A percentile compares a stretch with the other conserved stretches of the same genome.
Evolutionary conservation across 2,329 filamentous ascomycete species (phyloP).

Genomic region (Aphanocladium album): DNA sequence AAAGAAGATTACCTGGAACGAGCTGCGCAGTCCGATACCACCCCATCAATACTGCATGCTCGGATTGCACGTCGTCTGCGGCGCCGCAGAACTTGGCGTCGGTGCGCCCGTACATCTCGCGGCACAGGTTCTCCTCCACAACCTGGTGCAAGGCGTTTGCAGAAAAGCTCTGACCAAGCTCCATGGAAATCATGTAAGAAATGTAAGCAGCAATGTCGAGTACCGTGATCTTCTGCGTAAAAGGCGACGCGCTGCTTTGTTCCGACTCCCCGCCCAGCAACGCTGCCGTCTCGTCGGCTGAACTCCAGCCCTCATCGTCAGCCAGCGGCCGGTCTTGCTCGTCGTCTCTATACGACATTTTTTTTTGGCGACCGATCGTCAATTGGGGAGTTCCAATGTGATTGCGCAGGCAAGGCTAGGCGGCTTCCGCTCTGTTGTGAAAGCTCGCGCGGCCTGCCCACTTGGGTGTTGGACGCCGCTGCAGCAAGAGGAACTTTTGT

Average conservation of each 20-base stretch:
- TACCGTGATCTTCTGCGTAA: neutral
- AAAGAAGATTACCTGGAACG: neutral
- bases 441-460: too few relatives aligned
- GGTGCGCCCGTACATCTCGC: neutral
- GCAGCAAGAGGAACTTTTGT: too few relatives aligned
- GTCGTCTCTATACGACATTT: too few relatives aligned
- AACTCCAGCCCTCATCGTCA: too few relatives aligned
- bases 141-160: neutral
- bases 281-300: neutral
- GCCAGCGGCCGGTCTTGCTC: too few relatives aligned
- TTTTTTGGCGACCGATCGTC: too few relatives aligned
- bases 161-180: neutral
- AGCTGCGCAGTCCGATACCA: neutral
- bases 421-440: too few relatives aligned
- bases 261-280: neutral
- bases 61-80: neutral
- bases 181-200: neutral
- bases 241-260: neutral
- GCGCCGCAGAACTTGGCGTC: neutral
- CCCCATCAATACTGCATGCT: neutral
- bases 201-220: neutral
- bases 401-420: too few relatives aligned
- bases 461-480: too few relatives aligned
- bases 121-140: slow-evolving; percentile 3
- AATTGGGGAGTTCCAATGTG: too few relatives aligned